Evolutionary conservation across 495 filamentous ascomycete genomes (phyloP).

Genomic region (Hyaloscypha hepaticicola): DNA sequence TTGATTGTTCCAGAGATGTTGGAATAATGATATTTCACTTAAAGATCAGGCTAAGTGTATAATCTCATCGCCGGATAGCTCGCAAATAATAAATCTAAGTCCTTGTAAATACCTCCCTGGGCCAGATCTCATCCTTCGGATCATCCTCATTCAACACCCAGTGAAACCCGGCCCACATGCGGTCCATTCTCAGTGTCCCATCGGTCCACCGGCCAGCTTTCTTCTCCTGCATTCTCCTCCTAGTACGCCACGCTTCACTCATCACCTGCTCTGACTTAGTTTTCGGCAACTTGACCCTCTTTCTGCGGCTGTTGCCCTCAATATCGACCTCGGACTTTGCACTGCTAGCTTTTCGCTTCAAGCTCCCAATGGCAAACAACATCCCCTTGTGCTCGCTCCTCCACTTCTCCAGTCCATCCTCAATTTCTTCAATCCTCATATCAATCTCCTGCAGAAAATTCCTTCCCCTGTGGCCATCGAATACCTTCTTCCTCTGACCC

Average conservation of each 20-base stretch:
- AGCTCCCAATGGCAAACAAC: not conserved
- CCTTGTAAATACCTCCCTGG: not conserved
- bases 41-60: not conserved
- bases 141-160: constrained; percentile 24
- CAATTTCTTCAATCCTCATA: not conserved
- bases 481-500: constrained; percentile 11
- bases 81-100: not conserved
- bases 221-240: constrained; percentile 27
- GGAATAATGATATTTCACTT: not conserved
- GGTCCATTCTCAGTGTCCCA: constrained; percentile 25
- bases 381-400: not conserved
- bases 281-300: not conserved
- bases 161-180: constrained; percentile 26
- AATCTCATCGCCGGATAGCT: not conserved
- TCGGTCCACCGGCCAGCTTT: constrained; percentile 29
- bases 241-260: constrained; percentile 21
- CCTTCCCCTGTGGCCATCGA: not conserved
- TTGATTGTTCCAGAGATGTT: not conserved
- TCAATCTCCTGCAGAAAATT: constrained; percentile 13
- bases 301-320: not conserved
- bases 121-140: not conserved
- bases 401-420: constrained; percentile 5
- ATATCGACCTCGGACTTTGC: not conserved
- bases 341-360: constrained; percentile 7
- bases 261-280: constrained; percentile 10